phyloP scores from a whole-genome alignment of 176 grass and related monocot species.

The Rhynchospora pubera region DNA sequence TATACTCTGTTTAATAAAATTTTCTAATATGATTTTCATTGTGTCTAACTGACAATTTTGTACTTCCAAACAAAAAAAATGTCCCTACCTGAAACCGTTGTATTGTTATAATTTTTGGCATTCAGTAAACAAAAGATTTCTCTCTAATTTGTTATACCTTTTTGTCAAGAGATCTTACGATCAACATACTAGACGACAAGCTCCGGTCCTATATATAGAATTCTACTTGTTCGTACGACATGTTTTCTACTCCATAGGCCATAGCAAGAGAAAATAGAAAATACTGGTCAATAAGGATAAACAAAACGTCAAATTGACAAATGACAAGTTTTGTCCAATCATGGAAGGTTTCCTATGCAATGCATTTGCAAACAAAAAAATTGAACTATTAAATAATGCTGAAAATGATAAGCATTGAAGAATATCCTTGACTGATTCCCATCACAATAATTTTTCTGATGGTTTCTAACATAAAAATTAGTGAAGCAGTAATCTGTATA shows the following conservation, averaged over 20 bases:
- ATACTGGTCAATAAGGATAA: neutral
- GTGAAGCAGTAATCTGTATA: too few relatives aligned
- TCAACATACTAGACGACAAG: neutral
- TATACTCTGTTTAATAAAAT: too few relatives aligned
- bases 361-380: neutral
- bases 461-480: too few relatives aligned
- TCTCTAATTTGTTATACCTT: too few relatives aligned
- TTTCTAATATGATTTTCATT: too few relatives aligned
- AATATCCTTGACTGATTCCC: neutral
- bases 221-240: neutral
- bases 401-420: neutral
- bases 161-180: neutral
- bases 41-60: too few relatives aligned
- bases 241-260: neutral
- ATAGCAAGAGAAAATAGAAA: neutral
- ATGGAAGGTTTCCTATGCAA: neutral
- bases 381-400: neutral
- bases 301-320: neutral
- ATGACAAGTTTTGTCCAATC: neutral
- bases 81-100: too few relatives aligned
- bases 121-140: neutral
- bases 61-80: too few relatives aligned
- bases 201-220: neutral
- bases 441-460: neutral
- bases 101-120: neutral